Percentiles rank a stretch among this genome's conserved stretches.
Evolutionary conservation across 208 protist genomes (phyloP).

Genomic region (Naegleria lovaniensis): DNA sequence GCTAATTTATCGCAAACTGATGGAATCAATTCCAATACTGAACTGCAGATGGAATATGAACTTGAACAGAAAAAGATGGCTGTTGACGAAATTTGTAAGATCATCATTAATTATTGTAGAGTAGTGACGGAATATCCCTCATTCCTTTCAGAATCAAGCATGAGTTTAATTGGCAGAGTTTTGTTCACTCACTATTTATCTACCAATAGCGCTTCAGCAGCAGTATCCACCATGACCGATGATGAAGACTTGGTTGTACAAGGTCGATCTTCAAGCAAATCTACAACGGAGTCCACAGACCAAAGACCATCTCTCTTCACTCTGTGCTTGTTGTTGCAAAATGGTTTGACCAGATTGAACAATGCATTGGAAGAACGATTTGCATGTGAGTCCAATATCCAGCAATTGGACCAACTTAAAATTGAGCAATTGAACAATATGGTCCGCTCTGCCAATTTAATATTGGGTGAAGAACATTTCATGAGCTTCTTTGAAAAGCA

Average conservation of each 20-base stretch:
- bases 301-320: background rate
- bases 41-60: background rate
- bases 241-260: background rate
- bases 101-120: background rate
- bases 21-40: background rate
- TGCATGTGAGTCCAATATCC: background rate
- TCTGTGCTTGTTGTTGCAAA: background rate
- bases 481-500: background rate
- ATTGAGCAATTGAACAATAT: background rate
- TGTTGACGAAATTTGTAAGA: background rate
- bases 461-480: background rate
- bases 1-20: background rate
- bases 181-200: background rate
- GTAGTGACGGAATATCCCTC: background rate
- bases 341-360: background rate
- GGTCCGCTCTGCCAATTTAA: background rate
- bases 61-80: background rate
- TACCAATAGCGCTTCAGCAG: background rate
- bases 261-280: too few species aligned
- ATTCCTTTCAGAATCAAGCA: background rate
- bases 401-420: background rate
- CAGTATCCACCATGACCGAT: background rate
- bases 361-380: background rate
- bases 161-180: background rate
- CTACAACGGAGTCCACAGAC: background rate